These are phyloP conservation scores for Colletotrichum filicis DNA, from an alignment of 2,329 filamentous ascomycete species.

Conservation along the genomic window DNA sequence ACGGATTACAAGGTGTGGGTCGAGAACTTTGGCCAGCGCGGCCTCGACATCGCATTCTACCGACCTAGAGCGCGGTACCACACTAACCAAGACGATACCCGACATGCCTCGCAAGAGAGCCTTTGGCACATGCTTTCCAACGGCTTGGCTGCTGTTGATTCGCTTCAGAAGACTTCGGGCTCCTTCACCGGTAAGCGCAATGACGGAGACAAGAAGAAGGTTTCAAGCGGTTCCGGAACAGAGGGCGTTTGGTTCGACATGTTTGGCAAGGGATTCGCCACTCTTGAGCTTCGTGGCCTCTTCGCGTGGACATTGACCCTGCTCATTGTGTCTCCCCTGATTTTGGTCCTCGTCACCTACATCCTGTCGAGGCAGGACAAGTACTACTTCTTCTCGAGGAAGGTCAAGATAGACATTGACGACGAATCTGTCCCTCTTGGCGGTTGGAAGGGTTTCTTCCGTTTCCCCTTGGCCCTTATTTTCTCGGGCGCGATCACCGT, in stretches of 20 bases:
- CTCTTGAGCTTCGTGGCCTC: conserved; percentile 83
- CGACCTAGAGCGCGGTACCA: conserved; percentile 89
- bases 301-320: conserved; percentile 90
- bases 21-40: conserved; percentile 78
- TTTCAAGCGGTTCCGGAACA: conserved; percentile 73
- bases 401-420: conserved; percentile 61
- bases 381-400: conserved; percentile 86
- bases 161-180: conserved; percentile 72
- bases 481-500: conserved; percentile 76
- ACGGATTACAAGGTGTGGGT: conserved; percentile 92
- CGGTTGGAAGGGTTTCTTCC: conserved; percentile 85
- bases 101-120: conserved; percentile 76
- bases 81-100: conserved; percentile 86
- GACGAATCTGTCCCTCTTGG: conserved; percentile 72
- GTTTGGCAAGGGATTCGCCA: conserved; percentile 81
- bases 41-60: conserved; percentile 93
- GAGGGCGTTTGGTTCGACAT: conserved; percentile 94
- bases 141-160: conserved; percentile 78
- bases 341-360: conserved; percentile 76
- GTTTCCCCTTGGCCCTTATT: conserved; percentile 81
- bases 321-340: conserved; percentile 81
- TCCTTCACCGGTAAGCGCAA: conserved; percentile 69
- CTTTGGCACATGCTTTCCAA: conserved; percentile 97
- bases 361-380: conserved; percentile 78
- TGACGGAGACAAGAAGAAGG: conserved; percentile 67